Evolutionary conservation across 163 green algal species (phyloP), one percentile per base, ranked within the genome.

Genomic region (Chloroidium sp.): DNA sequence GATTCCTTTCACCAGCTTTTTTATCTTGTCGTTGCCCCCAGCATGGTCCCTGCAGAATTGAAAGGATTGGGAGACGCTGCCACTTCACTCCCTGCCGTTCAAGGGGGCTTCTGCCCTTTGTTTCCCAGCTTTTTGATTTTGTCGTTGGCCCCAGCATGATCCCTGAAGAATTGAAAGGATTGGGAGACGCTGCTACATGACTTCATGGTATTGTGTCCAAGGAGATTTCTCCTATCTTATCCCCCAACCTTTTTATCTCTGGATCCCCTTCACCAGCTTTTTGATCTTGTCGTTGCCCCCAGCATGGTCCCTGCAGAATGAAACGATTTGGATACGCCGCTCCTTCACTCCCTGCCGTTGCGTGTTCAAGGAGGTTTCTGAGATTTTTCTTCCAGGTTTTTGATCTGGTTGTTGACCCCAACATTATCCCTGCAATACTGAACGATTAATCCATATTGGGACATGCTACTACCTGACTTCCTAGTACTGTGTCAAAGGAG

Each of bases 231-330:
- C 36, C 36, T 36, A 36, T 36, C 36, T 36, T 36, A 36, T 36
- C 36, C 36, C 36, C 36, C 36, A 36, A 36, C 36, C 36, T 36
- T 36, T 36, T 36, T 36, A 36, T 36, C 36, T 36, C 2, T 57
- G 69, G 10, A 84, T 78, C 57, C 76, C 76, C 13, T 76, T 76
- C 4, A 79, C 57, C 3, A 81, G 69, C 61, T 78, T 13, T 3
- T 10, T 8, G 1, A 84, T 67, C 76, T 84, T 61, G 8, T 76
- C 69, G 58, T 84, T 84, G 69, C 81, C 81, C 2, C 81, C 81
- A 72, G 81, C 81, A 81, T 84, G 81, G 59, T 84, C 81, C 81
- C 81, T 81, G 81, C 69, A 82, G 57, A 62, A 8, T 58, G 64
- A 36, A 78, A 3, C 2, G 59, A 10, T 1, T 57, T 3, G 68